These are phyloP conservation scores for Pythium inflatum DNA, from an alignment of 352 stramenopile species.

Conservation along the genomic window DNA sequence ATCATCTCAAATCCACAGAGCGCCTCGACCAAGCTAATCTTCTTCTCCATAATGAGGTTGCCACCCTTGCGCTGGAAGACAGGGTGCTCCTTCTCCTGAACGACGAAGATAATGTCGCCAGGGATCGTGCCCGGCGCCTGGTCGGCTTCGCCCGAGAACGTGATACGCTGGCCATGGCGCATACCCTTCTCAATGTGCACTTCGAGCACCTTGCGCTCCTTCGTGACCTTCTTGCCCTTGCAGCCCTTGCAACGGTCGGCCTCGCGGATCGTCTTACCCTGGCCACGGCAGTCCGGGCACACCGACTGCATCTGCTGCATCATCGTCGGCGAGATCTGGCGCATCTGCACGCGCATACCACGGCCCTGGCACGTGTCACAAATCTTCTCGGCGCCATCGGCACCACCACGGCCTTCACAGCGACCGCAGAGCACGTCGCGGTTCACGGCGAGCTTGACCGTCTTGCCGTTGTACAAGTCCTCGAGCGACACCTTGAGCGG, in stretches of 20 bases:
- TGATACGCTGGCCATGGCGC: slow-evolving; percentile 97
- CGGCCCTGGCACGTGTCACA: slow-evolving; percentile 96
- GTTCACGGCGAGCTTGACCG: slow-evolving; percentile 97
- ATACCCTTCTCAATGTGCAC: slow-evolving; percentile 99
- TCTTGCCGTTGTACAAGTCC: slow-evolving; percentile 99
- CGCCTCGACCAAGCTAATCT: slow-evolving; percentile 95
- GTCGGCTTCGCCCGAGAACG: slow-evolving; percentile 96
- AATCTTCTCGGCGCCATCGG: slow-evolving; percentile 92
- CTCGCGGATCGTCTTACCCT: slow-evolving; percentile 95
- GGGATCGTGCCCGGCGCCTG: slow-evolving; percentile 92
- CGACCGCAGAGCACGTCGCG: slow-evolving; percentile 91
- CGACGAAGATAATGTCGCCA: slow-evolving; percentile 97
- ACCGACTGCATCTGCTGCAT: slow-evolving; percentile 97
- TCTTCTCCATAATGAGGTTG: slow-evolving; percentile 97
- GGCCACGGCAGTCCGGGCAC: slow-evolving; percentile 93
- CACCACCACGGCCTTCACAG: slow-evolving; percentile 90
- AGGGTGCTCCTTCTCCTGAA: slow-evolving; percentile 97
- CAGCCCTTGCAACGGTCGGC: slow-evolving; percentile 92
- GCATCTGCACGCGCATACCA: slow-evolving; percentile 94
- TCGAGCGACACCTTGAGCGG: slow-evolving; percentile 97
- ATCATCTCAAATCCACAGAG: slow-evolving; percentile 92
- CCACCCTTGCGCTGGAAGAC: slow-evolving; percentile 96
- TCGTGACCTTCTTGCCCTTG: slow-evolving; percentile 94
- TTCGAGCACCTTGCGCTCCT: slow-evolving; percentile 98
- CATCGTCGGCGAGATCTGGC: slow-evolving; percentile 98